A percentile compares a stretch with the other conserved stretches of the same genome.
These are phyloP conservation scores for Colletotrichum euphorbiae DNA, from an alignment of 2,329 filamentous ascomycete genomes.

Conservation along the genomic window DNA sequence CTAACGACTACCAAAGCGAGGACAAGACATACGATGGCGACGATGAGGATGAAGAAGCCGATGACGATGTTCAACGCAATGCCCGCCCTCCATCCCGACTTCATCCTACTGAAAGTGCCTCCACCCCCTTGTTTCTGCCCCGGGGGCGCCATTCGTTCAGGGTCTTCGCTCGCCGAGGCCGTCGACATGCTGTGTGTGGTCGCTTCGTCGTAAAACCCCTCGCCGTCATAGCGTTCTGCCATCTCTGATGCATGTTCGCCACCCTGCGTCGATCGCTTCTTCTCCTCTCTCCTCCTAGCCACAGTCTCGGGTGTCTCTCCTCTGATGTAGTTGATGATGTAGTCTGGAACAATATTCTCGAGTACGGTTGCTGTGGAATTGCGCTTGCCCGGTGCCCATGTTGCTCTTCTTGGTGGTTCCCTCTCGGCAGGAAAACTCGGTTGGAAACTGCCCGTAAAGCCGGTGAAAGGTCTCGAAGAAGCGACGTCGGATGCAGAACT, in stretches of 20 bases:
- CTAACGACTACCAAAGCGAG: conserved; percentile 51
- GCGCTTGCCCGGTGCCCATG: conserved; percentile 39
- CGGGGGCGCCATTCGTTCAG: conserved; percentile 33
- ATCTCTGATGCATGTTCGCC: conserved; percentile 45
- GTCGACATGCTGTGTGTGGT: conserved; percentile 28
- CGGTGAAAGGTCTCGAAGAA: conserved; percentile 36
- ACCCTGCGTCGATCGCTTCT: conserved; percentile 44
- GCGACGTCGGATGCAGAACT: conserved; percentile 34
- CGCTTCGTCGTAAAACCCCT: conserved; percentile 33
- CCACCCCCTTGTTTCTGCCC: conserved; percentile 41
- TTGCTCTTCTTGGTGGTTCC: conserved; percentile 34
- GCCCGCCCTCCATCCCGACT: conserved; percentile 61
- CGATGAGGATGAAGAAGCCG: conserved; percentile 52
- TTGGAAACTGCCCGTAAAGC: conserved; percentile 35
- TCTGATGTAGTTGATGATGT: conserved; percentile 66
- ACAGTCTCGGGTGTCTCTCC: conserved; percentile 67
- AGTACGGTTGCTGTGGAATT: conserved; percentile 37
- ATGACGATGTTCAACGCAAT: conserved; percentile 57
- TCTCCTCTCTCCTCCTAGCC: conserved; percentile 57
- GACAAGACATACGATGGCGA: conserved; percentile 54
- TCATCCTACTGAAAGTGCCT: conserved; percentile 44
- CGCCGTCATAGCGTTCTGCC: neutral
- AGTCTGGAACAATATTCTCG: conserved; percentile 63
- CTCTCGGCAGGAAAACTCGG: conserved; percentile 22
- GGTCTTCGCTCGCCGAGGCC: conserved; percentile 29